Evolutionary conservation across 176 grass and related monocot genomes (phyloP), one percentile per base, ranked within the genome.

Genomic region (Bonia amplexicaulis): DNA sequence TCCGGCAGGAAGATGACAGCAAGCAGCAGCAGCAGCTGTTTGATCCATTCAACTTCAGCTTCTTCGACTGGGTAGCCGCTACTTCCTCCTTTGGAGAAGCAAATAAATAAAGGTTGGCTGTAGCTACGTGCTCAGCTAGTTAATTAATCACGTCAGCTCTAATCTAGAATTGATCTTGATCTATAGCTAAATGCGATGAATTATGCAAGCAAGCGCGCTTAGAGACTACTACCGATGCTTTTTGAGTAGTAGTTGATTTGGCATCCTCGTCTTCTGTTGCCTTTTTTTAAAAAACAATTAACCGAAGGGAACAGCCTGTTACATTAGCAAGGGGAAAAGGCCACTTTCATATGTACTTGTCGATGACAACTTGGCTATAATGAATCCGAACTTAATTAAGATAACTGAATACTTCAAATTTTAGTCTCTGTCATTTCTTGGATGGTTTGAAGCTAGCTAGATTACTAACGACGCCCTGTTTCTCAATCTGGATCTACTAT

Each of bases 1-100:
- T 52, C 17, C 46, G 27, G 37, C 68, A 62, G 62, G 71, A 81
- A 42, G 71, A 90, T 39, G 77, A 81, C 71, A 77, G 71, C 88
- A 74, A 45, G 74, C 57, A 37, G 35, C 35, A 35, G 74, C 51
- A 19, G 16, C 77, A 69, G 33, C 71, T 71, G 64, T 74, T 80
- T 13, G 79, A 97, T 85, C 88, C 94, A 22, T 88, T 90, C 92
- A 86, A 52, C 77, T 85, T 89, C 80, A 74, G 70, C 68, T 89
- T 93, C 84, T 86, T 89, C 45, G 85, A 85, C 60, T 93, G 76
- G 86, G 45, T 53, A 53, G 51, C 51, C 16, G 19, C 44, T 22
- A 73, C 68, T 3, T 79, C 70, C 71, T 69, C 54, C 13, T 10
- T 39, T 2, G 76, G 67, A 73, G 67, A 86, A 23, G 69, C 55